phyloP scores from a whole-genome alignment of 2,329 filamentous ascomycete genomes.

The Verticillium tricorpus region DNA sequence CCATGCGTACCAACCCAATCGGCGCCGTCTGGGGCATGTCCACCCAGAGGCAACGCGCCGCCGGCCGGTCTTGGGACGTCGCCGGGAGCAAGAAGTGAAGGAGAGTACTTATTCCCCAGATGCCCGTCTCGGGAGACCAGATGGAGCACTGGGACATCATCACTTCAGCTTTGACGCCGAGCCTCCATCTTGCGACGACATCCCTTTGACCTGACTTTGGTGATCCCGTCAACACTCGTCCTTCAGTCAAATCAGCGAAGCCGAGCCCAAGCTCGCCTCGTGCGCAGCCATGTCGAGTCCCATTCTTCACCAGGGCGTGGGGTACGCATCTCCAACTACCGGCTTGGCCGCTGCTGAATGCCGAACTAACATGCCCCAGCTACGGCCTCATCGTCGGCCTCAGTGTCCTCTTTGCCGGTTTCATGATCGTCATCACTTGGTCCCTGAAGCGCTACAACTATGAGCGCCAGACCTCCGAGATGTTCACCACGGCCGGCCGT shows the following conservation, averaged over 20 bases:
- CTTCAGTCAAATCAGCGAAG: neutral
- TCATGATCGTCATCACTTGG: slow-evolving; percentile 60
- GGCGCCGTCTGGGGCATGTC: neutral
- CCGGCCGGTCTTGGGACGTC: neutral
- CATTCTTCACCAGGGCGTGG: slow-evolving; percentile 11
- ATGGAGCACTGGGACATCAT: neutral
- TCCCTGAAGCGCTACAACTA: slow-evolving; percentile 56
- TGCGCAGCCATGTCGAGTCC: slow-evolving; percentile 1
- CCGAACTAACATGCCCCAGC: slow-evolving; percentile 1
- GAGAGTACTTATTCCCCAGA: neutral
- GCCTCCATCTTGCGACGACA: neutral
- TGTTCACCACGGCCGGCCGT: slow-evolving; percentile 84
- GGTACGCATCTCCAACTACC: slow-evolving; percentile 1
- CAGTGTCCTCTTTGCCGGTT: slow-evolving; percentile 8
- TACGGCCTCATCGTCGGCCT: slow-evolving; percentile 14
- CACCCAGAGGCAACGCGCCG: neutral
- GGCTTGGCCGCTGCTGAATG: neutral
- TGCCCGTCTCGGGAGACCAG: neutral
- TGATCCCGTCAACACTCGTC: neutral
- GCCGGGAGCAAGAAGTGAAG: neutral
- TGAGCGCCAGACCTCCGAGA: slow-evolving; percentile 85
- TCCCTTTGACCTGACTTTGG: neutral
- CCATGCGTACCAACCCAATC: neutral
- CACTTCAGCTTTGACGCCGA: neutral
- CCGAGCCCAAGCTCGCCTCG: neutral